A percentile compares a stretch with the other conserved stretches of the same genome.
These are phyloP conservation scores for Myxozyma monticola DNA, from an alignment of 805 yeast species.

Conservation along the genomic window DNA sequence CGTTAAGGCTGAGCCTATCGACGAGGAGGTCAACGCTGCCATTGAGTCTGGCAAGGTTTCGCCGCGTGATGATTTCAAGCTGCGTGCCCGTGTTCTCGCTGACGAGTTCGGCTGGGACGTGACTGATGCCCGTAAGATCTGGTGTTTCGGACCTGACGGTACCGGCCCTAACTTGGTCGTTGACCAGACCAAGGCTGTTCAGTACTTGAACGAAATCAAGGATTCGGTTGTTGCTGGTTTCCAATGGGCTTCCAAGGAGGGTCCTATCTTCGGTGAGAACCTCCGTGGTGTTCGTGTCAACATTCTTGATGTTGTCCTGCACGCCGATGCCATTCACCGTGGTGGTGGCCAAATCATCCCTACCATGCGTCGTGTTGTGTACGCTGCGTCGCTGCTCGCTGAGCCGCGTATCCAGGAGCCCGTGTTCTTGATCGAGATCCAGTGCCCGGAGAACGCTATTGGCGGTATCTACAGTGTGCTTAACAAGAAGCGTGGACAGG, in stretches of 20 bases:
- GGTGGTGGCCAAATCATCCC: constrained; percentile 99
- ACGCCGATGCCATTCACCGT: constrained; percentile 99
- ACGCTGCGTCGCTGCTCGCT: constrained; percentile 97
- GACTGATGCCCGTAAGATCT: constrained; percentile 99
- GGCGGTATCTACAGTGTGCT: constrained; percentile 99
- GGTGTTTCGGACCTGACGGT: constrained; percentile 99
- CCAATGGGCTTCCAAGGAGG: constrained; percentile 99
- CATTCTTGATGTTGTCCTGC: constrained; percentile 98
- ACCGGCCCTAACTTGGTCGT: constrained; percentile 97
- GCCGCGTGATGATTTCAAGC: constrained; percentile 98
- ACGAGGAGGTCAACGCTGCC: constrained; percentile 88
- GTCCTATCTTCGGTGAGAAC: constrained; percentile 97
- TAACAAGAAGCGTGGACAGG: constrained; percentile 98
- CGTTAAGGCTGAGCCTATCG: constrained; percentile 94
- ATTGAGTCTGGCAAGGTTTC: constrained; percentile 89
- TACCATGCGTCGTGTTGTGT: constrained; percentile 99
- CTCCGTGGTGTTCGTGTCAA: constrained; percentile 95
- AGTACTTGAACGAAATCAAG: constrained; percentile 98
- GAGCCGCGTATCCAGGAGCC: constrained; percentile 99
- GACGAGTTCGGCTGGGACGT: constrained; percentile 99
- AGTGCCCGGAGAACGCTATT: constrained; percentile 98
- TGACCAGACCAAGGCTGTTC: constrained; percentile 99
- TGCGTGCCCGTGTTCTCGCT: constrained; percentile 98
- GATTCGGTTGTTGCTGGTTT: constrained; percentile 99
- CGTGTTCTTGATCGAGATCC: constrained; percentile 97